Evolutionary conservation across 495 filamentous ascomycete species (phyloP), one percentile per base, ranked within the genome.

Genomic region (Chaetomium fimeti): DNA sequence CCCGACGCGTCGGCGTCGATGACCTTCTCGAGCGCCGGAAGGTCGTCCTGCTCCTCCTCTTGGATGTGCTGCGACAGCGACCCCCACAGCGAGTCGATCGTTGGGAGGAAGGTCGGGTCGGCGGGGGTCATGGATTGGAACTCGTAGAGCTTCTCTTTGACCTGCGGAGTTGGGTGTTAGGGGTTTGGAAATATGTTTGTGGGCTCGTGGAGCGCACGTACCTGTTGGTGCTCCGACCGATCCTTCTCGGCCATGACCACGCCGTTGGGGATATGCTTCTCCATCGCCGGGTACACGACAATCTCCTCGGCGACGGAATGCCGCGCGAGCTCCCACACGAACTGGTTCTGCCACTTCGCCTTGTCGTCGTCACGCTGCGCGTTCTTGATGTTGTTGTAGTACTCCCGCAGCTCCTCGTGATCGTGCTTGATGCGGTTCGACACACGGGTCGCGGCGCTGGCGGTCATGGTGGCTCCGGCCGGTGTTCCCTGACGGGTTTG

Each of bases 261-360:
- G 18, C 88, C 71, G 28, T 60, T 65, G n/a, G 78, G 74, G 0
- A 88, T 57, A 55, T 86, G 61, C 66, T 85, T 84, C 67, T 89
- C 88, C 8, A 90, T 80, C 0, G 81, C 81, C 1, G 88, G 89
- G 72, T 90, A 91, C 18, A 91, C 79, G 42, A 89, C 82, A 2
- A 91, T 72, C 75, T 91, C 89, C 71, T 91, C 86, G 59, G 78
- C 84, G 67, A 90, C 77, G 0, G 83, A 81, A 68, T 89, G 84
- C 11, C 88, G 82, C 13, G 89, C 85, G 4, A 91, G 75, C 67
- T 87, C 86, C 89, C 88, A 91, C 36, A 85, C 84, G 62, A 91
- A 88, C 55, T 83, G 82, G 61, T 91, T 91, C 71, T 85, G 83
- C 74, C 76, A 90, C 18, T 79, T 74, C 1, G 68, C 74, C 67